phyloP scores from a whole-genome alignment of 2,329 filamentous ascomycete species.

The Zymoseptoria pseudotritici region DNA sequence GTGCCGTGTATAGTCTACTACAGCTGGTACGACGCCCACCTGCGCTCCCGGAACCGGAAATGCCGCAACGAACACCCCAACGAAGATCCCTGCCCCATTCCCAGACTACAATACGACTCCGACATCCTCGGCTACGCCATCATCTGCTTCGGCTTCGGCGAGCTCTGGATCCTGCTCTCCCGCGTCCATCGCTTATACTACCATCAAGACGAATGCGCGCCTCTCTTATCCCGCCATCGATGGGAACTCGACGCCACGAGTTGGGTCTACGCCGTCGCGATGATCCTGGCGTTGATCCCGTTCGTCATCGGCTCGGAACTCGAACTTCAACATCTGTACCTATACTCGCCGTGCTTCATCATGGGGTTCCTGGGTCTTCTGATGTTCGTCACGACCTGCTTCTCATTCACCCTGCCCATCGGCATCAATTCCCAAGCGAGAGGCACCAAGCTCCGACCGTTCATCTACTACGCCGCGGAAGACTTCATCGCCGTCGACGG shows the following conservation, averaged over 20 bases:
- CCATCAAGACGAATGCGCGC: constrained; percentile 24
- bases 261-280: constrained; percentile 27
- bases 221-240: constrained; percentile 21
- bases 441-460: constrained; percentile 22
- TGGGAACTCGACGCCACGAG: constrained; percentile 29
- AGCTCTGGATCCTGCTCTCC: constrained; percentile 27
- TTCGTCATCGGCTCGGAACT: constrained; percentile 23
- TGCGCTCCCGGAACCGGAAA: constrained; percentile 9
- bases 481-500: constrained; percentile 29
- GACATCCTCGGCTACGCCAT: constrained; percentile 26
- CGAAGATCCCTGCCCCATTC: constrained; percentile 15
- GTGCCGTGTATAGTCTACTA: constrained; percentile 29
- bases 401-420: constrained; percentile 26
- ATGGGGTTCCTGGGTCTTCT: constrained; percentile 25
- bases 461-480: constrained; percentile 29
- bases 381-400: constrained; percentile 24
- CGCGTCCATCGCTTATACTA: constrained; percentile 22
- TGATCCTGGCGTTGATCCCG: constrained; percentile 25
- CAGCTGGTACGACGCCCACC: constrained; percentile 22
- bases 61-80: constrained; percentile 14
- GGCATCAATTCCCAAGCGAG: constrained; percentile 28
- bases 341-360: constrained; percentile 26
- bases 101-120: constrained; percentile 20
- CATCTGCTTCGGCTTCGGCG: constrained; percentile 25
- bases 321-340: constrained; percentile 24